Evolutionary conservation across 345 rosid genomes (phyloP).

Genomic region (Salix udensis): DNA sequence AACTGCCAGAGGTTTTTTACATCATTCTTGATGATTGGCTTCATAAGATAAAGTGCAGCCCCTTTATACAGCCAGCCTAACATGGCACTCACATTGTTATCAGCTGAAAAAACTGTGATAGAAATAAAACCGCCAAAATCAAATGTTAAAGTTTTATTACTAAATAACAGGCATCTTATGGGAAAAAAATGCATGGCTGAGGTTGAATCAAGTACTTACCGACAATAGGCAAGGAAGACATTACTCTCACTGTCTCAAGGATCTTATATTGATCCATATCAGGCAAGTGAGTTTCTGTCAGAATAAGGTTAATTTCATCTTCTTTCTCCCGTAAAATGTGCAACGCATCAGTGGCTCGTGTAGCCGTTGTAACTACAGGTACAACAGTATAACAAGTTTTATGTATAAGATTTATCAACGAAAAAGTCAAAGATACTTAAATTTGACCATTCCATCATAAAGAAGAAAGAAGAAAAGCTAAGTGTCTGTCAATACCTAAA

Average conservation of each 20-base stretch:
- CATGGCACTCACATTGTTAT: constrained; percentile 22
- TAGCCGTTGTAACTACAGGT: constrained; percentile 42
- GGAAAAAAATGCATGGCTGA: not conserved
- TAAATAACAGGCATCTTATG: not conserved
- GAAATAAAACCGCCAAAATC: constrained; percentile 6
- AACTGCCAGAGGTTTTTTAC: constrained; percentile 48
- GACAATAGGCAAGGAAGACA: constrained; percentile 38
- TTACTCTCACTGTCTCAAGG: constrained; percentile 34
- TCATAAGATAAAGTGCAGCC: constrained; percentile 39
- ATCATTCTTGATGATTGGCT: constrained; percentile 35
- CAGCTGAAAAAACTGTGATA: constrained; percentile 37
- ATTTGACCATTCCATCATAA: not conserved
- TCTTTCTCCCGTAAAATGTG: constrained; percentile 28
- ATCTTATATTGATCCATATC: constrained; percentile 49
- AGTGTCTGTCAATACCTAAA: not conserved
- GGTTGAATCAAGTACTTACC: constrained; percentile 30
- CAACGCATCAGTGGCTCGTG: constrained; percentile 34
- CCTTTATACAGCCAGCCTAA: constrained; percentile 41
- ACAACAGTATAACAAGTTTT: not conserved
- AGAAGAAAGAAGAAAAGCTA: not conserved
- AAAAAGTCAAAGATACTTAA: not conserved
- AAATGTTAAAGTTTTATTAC: not conserved
- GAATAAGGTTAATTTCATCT: constrained; percentile 37
- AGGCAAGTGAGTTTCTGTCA: constrained; percentile 42
- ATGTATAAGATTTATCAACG: not conserved